Percentiles rank a stretch among this genome's conserved stretches.
These are phyloP conservation scores for Termitomyces sp. DNA, from an alignment of 768 basidiomycete species.

Conservation along the genomic window DNA sequence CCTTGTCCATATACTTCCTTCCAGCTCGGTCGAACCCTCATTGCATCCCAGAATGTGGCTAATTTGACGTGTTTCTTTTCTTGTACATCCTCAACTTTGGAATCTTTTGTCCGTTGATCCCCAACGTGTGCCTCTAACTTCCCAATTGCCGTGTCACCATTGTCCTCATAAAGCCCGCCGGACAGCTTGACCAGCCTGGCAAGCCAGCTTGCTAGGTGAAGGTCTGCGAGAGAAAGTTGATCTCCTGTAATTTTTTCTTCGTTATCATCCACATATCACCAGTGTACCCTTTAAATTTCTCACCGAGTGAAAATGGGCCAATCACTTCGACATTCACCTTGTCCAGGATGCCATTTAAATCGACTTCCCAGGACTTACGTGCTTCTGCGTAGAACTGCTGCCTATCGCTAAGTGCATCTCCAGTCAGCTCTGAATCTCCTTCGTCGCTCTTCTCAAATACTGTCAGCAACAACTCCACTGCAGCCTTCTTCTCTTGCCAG, in stretches of 20 bases:
- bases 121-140: slow-evolving; percentile 52
- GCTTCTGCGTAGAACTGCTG: slow-evolving; percentile 46
- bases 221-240: slow-evolving; percentile 75
- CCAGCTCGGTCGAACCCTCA: slow-evolving; percentile 66
- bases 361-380: slow-evolving; percentile 46
- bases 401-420: slow-evolving; percentile 32
- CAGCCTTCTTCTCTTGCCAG: slow-evolving; percentile 52
- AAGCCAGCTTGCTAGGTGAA: slow-evolving; percentile 78
- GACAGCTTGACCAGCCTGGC: slow-evolving; percentile 50
- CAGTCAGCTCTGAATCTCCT: slow-evolving; percentile 29
- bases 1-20: slow-evolving; percentile 52
- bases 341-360: slow-evolving; percentile 38
- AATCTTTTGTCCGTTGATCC: slow-evolving; percentile 37
- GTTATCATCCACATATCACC: slow-evolving; percentile 34
- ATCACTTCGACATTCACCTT: slow-evolving; percentile 51
- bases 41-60: slow-evolving; percentile 66
- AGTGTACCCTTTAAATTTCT: slow-evolving; percentile 12
- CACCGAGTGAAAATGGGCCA: slow-evolving; percentile 63
- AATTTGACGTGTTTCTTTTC: slow-evolving; percentile 40
- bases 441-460: slow-evolving; percentile 42
- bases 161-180: slow-evolving; percentile 45
- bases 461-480: slow-evolving; percentile 34
- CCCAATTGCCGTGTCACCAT: slow-evolving; percentile 42
- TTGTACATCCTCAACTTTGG: slow-evolving; percentile 23
- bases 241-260: slow-evolving; percentile 51